Base-by-base conservation (phyloP, 768 basidiomycete species). In the Leccinum fibrillosum region DNA sequence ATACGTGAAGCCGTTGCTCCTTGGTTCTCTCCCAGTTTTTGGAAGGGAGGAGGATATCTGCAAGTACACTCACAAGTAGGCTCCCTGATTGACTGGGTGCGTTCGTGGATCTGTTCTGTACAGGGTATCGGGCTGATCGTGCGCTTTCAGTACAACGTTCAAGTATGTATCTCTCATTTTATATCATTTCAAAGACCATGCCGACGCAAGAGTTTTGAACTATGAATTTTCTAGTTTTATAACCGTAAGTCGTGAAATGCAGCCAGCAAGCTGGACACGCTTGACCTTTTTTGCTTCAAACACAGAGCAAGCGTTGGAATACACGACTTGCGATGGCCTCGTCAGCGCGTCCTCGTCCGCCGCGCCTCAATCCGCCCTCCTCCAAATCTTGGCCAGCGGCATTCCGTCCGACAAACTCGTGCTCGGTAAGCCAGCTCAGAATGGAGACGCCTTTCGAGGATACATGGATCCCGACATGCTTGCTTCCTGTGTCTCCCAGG, bases 341-440 rank as follows among this genome's bases (percentile, higher is more conserved):
- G 66, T 82, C 25, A 73, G 64, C 34, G 55, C 65, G 9, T 80
- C 78, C 2, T 77, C 78, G 9, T 68, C 70, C 15, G 55, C 63
- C 5, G 81, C 72, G 71, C 80, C 80, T 2, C 57, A 71, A 21
- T 74, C 77, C 2, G 70, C 77, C 0, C 65, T 83, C 28, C 78
- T 82, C 66, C 74, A 82, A 65, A 81, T 82, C 56, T 67, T 74
- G 21, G 77, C 77, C 2, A 80, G 73, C 57, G 86, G 86, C n/a
- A 80, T 89, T 10, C 69, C 80, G 8, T 70, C 86, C 45, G 69
- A 80, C 68, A 90, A 90, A 72, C 76, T 90, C 57, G 86, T 90
- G 57, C 88, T 91, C 62, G 88, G 88, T 4, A 91, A 91, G 71
- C 88, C 88, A 7, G 82, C 82, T 35, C 13, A 35, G 34, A 15